Conservation (phyloP, 2,329 filamentous ascomycete species). For the Triangularia verruculosa region DNA sequence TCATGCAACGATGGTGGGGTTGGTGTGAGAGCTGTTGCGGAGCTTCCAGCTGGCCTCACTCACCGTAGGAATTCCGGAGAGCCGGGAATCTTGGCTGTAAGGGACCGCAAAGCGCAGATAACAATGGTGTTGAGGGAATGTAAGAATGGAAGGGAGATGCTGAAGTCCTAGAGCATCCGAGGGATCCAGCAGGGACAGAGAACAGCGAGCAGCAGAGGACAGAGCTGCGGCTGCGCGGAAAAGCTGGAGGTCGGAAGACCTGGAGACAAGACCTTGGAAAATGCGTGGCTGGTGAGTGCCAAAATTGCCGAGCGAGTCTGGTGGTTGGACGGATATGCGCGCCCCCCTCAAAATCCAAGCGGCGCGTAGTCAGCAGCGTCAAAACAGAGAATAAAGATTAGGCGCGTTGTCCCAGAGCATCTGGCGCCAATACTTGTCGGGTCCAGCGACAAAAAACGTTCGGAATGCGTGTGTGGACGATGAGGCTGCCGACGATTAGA, state of each 20-base stretch:
- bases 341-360: neutral
- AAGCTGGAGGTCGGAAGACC: constrained; percentile 22
- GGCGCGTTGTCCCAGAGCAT: constrained; percentile 17
- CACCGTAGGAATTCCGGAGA: constrained; percentile 21
- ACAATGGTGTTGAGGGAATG: constrained; percentile 18
- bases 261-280: constrained; percentile 17
- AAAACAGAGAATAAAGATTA: constrained; percentile 13
- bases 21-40: constrained; percentile 1
- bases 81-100: constrained; percentile 14
- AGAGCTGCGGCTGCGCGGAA: constrained; percentile 18
- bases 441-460: constrained; percentile 25
- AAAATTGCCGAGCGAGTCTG: constrained; percentile 11
- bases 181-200: neutral
- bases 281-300: constrained; percentile 19
- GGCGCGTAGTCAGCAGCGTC: constrained; percentile 10
- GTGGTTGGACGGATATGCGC: constrained; percentile 6
- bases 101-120: constrained; percentile 18
- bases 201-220: neutral
- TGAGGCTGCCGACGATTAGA: constrained; percentile 14
- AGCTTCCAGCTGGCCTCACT: constrained; percentile 13
- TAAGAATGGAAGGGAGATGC: constrained; percentile 21
- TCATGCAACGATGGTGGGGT: constrained; percentile 5
- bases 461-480: neutral
- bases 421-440: constrained; percentile 18
- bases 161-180: constrained; percentile 13